Conservation (phyloP, 352 stramenopile species). For the Phytophthora tentaculata region DNA sequence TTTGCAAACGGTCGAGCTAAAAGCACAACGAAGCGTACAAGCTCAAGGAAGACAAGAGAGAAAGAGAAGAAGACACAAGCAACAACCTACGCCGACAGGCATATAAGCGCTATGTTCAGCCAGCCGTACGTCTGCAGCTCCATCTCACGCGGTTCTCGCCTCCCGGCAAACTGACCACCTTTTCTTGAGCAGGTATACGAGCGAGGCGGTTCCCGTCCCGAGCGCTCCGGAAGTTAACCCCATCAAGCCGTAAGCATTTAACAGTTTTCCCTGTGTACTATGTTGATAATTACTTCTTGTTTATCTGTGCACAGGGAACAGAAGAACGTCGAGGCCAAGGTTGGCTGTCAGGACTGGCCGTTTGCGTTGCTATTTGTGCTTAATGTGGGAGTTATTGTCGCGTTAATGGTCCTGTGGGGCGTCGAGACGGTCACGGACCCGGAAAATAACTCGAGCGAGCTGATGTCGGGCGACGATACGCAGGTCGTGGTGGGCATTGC, state of each 20-base stretch:
- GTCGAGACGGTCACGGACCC: slow-evolving; percentile 62
- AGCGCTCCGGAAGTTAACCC: slow-evolving; percentile 58
- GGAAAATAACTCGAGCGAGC: slow-evolving; percentile 45
- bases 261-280: neutral
- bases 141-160: neutral
- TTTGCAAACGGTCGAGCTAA: slow-evolving; percentile 19
- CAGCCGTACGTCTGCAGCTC: slow-evolving; percentile 34
- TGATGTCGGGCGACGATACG: slow-evolving; percentile 65
- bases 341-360: slow-evolving; percentile 74
- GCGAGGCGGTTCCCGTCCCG: slow-evolving; percentile 32
- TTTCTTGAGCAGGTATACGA: slow-evolving; percentile 40
- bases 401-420: slow-evolving; percentile 70
- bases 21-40: slow-evolving; percentile 3
- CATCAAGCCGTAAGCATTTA: slow-evolving; percentile 67
- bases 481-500: slow-evolving; percentile 62
- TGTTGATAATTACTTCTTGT: slow-evolving; percentile 3
- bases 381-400: slow-evolving; percentile 81
- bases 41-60: neutral
- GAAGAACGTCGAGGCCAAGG: slow-evolving; percentile 26
- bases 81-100: neutral
- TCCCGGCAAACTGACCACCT: slow-evolving; percentile 8
- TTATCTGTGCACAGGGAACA: slow-evolving; percentile 34
- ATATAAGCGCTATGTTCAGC: slow-evolving; percentile 28
- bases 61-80: neutral
- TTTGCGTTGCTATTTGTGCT: slow-evolving; percentile 82